Conservation (phyloP, 1,284 basidiomycete species). For the Apiotrichum brassicae region DNA sequence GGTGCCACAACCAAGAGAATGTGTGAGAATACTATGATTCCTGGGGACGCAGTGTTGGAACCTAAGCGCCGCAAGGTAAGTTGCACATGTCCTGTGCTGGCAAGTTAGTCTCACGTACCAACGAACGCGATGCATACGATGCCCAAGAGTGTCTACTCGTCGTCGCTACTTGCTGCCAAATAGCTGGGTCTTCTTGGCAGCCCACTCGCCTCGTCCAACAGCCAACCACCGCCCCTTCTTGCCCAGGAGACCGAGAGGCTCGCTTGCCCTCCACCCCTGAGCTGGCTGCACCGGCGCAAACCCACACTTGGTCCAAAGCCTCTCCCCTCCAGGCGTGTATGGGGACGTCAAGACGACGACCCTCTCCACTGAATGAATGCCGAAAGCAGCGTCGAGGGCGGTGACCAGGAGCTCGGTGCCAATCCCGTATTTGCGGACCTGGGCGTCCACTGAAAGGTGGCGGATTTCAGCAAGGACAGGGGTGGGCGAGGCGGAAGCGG, state of each 20-base stretch:
- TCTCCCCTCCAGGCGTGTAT: slow-evolving; percentile 48
- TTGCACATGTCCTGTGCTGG: too few relatives aligned
- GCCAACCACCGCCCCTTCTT: slow-evolving; percentile 18
- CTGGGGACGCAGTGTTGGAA: too few relatives aligned
- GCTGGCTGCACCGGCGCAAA: slow-evolving; percentile 44
- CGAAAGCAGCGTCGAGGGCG: slow-evolving; percentile 58
- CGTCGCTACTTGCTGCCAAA: too few relatives aligned
- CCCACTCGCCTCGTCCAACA: slow-evolving; percentile 11
- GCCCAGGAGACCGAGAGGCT: slow-evolving; percentile 10
- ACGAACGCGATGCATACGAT: too few relatives aligned
- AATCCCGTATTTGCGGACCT: slow-evolving; percentile 55
- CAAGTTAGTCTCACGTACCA: too few relatives aligned
- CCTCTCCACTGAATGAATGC: slow-evolving; percentile 19
- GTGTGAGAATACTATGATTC: too few relatives aligned
- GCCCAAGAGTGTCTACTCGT: too few relatives aligned
- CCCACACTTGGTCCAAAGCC: slow-evolving; percentile 51
- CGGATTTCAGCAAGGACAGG: slow-evolving; percentile 59
- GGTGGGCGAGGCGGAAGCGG: too few relatives aligned
- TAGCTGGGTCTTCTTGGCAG: too few relatives aligned
- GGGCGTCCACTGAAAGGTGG: slow-evolving; percentile 66
- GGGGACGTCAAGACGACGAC: slow-evolving; percentile 53
- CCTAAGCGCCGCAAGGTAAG: too few relatives aligned
- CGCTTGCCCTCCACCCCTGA: not conserved
- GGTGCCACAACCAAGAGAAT: too few relatives aligned
- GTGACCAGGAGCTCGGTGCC: slow-evolving; percentile 61